Percentiles rank a stretch among this genome's conserved stretches.
Conservation (phyloP, 768 basidiomycete species). For the Cytidiella melzeri region DNA sequence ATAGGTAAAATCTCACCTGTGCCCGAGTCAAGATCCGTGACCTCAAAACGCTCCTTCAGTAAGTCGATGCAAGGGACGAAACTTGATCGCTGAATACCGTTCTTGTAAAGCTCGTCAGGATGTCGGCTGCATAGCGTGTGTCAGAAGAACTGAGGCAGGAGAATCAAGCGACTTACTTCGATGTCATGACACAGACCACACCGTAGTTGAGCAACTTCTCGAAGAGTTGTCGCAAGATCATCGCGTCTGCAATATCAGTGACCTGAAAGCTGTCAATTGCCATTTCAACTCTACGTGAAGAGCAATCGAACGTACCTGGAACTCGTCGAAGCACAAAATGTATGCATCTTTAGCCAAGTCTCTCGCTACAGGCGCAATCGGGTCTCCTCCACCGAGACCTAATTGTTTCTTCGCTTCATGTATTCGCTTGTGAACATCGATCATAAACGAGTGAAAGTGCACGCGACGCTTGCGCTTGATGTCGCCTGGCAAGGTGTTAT, state of each 20-base stretch:
- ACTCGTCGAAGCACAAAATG: slow-evolving; percentile 95
- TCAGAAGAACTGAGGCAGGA: background rate
- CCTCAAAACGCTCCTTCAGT: slow-evolving; percentile 78
- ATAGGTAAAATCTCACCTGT: slow-evolving; percentile 51
- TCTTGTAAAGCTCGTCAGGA: slow-evolving; percentile 96
- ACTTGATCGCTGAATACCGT: slow-evolving; percentile 92
- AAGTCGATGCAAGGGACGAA: slow-evolving; percentile 95
- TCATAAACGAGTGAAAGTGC: slow-evolving; percentile 99
- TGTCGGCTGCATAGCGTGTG: slow-evolving; percentile 61
- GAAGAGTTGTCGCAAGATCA: slow-evolving; percentile 89
- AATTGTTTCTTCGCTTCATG: slow-evolving; percentile 74
- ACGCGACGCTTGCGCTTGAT: slow-evolving; percentile 77
- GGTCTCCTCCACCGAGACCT: slow-evolving; percentile 68
- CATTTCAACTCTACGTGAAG: no score
- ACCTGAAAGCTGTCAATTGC: no score
- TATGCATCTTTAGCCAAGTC: slow-evolving; percentile 80
- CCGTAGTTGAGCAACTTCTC: slow-evolving; percentile 84
- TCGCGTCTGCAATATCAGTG: slow-evolving; percentile 96
- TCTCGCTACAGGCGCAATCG: slow-evolving; percentile 80
- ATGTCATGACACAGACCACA: slow-evolving; percentile 93
- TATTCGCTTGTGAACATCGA: slow-evolving; percentile 92
- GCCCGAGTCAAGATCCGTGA: slow-evolving; percentile 92
- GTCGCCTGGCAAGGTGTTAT: slow-evolving; percentile 66
- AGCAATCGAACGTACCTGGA: slow-evolving; percentile 58
- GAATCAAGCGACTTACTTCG: slow-evolving; percentile 63